phyloP scores from a whole-genome alignment of 768 basidiomycete genomes.

The Hemileccinum rubropunctum region DNA sequence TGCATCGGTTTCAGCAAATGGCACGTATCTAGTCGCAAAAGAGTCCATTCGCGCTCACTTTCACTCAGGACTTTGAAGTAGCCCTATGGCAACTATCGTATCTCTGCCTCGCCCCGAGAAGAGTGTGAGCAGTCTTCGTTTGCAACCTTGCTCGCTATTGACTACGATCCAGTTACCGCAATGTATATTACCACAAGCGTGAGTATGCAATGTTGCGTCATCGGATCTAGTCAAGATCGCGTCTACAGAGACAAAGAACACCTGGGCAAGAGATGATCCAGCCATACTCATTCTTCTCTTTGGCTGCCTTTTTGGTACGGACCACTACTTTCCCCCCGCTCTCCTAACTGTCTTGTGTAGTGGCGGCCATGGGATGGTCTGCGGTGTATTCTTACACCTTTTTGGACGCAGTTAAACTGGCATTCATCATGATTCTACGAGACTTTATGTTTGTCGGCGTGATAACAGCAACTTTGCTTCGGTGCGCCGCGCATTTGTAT shows the following conservation, averaged over 20 bases:
- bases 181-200: slow-evolving; percentile 99
- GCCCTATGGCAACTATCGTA: slow-evolving; percentile 96
- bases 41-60: neutral
- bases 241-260: slow-evolving; percentile 88
- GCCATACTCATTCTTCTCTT: slow-evolving; percentile 88
- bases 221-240: neutral
- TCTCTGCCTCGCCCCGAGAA: slow-evolving; percentile 84
- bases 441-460: slow-evolving; percentile 83
- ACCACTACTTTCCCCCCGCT: neutral
- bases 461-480: slow-evolving; percentile 71
- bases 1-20: slow-evolving; percentile 87
- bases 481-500: slow-evolving; percentile 39
- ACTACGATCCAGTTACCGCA: slow-evolving; percentile 65
- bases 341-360: slow-evolving; percentile 36
- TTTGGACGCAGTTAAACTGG: slow-evolving; percentile 57
- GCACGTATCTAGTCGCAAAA: slow-evolving; percentile 37
- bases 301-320: slow-evolving; percentile 68
- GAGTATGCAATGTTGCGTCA: slow-evolving; percentile 24
- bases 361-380: slow-evolving; percentile 82
- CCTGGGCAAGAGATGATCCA: slow-evolving; percentile 97
- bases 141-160: slow-evolving; percentile 4
- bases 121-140: slow-evolving; percentile 63
- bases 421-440: slow-evolving; percentile 79
- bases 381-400: slow-evolving; percentile 70
- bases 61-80: slow-evolving; percentile 85